These are phyloP conservation scores for Lonicera japonica DNA, from an alignment of 129 eudicot species.

Conservation along the genomic window DNA sequence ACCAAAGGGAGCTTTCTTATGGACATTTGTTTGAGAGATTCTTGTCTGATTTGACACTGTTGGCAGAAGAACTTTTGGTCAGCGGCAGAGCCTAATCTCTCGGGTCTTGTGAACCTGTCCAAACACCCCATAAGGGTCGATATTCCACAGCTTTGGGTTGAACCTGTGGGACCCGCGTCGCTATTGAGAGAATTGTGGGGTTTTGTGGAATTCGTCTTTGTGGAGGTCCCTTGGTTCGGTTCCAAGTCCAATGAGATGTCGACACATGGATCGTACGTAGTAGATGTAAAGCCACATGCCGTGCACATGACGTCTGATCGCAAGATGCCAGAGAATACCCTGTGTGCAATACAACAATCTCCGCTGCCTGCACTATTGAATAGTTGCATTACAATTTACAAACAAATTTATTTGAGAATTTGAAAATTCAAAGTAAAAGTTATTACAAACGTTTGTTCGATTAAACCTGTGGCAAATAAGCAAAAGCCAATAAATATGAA, in stretches of 20 bases:
- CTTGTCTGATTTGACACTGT: conserved; percentile 74
- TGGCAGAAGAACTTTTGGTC: conserved; percentile 94
- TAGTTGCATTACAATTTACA: background rate
- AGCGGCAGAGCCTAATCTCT: conserved; percentile 52
- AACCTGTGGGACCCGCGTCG: conserved; percentile 22
- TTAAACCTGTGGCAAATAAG: no score
- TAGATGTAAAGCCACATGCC: conserved; percentile 84
- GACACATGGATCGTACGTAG: conserved; percentile 80
- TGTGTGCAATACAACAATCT: conserved; percentile 92
- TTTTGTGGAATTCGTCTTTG: conserved; percentile 34
- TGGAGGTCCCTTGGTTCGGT: conserved; percentile 32
- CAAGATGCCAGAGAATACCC: conserved; percentile 84
- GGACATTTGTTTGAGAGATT: conserved; percentile 91
- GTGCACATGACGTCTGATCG: conserved; percentile 92
- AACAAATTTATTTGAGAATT: background rate
- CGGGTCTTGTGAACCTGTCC: conserved; percentile 80
- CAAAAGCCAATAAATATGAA: no score
- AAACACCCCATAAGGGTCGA: conserved; percentile 75
- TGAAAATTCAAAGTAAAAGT: background rate
- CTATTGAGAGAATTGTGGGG: conserved; percentile 26
- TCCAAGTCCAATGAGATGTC: conserved; percentile 91
- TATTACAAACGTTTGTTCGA: no score
- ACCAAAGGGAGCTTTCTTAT: conserved; percentile 81
- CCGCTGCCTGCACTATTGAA: conserved; percentile 49
- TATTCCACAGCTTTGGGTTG: conserved; percentile 21